Base-by-base conservation (phyloP, 2,329 filamentous ascomycete genomes). In the Daldinia sp. region DNA sequence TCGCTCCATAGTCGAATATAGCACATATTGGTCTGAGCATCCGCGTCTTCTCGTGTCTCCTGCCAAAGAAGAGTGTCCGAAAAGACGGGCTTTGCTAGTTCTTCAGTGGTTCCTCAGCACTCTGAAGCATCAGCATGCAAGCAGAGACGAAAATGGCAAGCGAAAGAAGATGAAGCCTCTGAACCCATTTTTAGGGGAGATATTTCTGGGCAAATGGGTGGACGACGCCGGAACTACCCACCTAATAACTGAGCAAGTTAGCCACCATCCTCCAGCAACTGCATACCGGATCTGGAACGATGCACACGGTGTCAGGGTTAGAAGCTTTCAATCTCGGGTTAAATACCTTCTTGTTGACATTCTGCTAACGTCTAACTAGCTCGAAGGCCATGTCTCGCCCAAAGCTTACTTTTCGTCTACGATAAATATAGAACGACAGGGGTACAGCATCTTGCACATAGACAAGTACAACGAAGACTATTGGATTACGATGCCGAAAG, bases 31-130 rank as follows among this genome's bases (percentile, higher is more conserved):
- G 92, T 90, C 90, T 70, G 92, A 93, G 74, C 91, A 94, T 76
- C 92, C 92, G 3, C 81, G 84, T 18, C 82, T 97, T 68, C 92
- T 98, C 74, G 89, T 93, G 67, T 94, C 94, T 12, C 93, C 95
- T 2, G 92, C 93, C 55, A 86, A 87, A 65, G 94, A 97, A 79
- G 75, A 89, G 59, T 92, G 97, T 78, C 88, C 94, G 0, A 89
- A 92, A 75, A 96, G 93, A 84, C 90, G 95, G 69, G 91, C 93
- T 20, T 82, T 97, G 73, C 85, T 95, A 37, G 95, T 98, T n/a
- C 84, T 98, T 75, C 97, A 95, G 81, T 98, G 95, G 95, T 98
- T 98, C 83, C 83, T 98, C 62, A 94, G 90, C 76, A 97, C 94
- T 3, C 85, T 98, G 59, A 97, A 96, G 83, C 93, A 97, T 81